Evolutionary conservation across 257 asterid species (phyloP), one percentile per base, ranked within the genome.

Genomic region (Plectranthus barbatus): DNA sequence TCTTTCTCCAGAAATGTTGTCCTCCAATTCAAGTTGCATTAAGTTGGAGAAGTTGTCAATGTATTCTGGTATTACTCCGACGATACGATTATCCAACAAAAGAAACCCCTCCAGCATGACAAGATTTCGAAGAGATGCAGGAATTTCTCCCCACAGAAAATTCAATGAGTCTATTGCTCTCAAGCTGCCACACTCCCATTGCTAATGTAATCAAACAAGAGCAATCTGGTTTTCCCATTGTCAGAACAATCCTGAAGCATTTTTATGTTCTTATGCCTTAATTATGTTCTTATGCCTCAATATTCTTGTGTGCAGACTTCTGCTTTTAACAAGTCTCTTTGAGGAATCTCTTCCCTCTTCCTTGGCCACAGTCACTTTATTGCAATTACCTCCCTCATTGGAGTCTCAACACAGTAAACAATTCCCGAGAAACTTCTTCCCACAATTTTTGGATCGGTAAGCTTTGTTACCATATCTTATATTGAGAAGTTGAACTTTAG

Each of bases 161-260:
- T 86, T 86, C 73, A 86, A 13, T 4, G 95, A 86, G 40, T 86
- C 95, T 4, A 86, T 60, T 1, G 80, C 70, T 53, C 49, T 82
- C 79, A 84, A 71, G 59, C 79, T 4, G 87, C 78, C 63, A 86
- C 76, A 67, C 87, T 86, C 40, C 91, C 95, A 23, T 86, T 86
- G 56, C 89, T 80, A 60, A 81, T 81, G 76, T 81, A 86, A 63
- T 86, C 95, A 56, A 86, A 81, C 70, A 86, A 50, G 42, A 86
- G 82, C 72, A 86, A 56, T 75, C 91, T 72, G 9, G 88, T 83
- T 76, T 66, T 78, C n/a, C 95, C 88, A 66, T 84, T 86, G 74
- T 80, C 79, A 52, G 91, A 82, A 73, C 91, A 84, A 31, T 91
- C 95, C 41, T 84, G 77, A 50, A 86, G 91, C 75, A 81, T 74